Evolutionary conservation across 768 basidiomycete species (phyloP), one percentile per base, ranked within the genome.

Genomic region (Pulveroboletus sp.): DNA sequence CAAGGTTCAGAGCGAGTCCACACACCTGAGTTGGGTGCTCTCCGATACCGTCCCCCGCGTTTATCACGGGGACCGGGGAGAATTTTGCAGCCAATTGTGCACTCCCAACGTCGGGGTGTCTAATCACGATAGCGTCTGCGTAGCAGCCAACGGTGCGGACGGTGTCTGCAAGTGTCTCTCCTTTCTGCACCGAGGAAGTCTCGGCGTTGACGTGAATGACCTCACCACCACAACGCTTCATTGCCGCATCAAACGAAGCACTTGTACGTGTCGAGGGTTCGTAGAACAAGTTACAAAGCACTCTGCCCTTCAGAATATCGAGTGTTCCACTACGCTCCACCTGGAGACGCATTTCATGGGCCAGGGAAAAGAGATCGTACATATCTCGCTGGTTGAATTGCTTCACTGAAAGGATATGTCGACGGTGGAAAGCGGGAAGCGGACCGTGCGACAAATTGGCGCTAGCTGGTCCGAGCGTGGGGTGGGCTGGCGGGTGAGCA

Each of bases 231-330:
- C 93, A 93, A 43, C 96, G 83, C 69, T 96, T 95, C 96, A 98
- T 99, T 10, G 96, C 96, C 3, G 95, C 87, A 65, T 99, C 95
- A 61, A 99, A 99, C 8, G 95, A 97, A 5, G 88, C 79, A 54
- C 90, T 93, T 4, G 96, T 99, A 31, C 96, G 80, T 3, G 96
- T 99, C 3, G 93, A 96, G 1, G 95, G 90, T 67, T 99, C 96
- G 67, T 93, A 99, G 77, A 99, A 99, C 33, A 94, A 66, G 18
- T 84, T 93, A 64, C 87, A 92, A 6, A 99, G 78, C 1, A 99
- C 85, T 53, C 86, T 89, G 33, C 95, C 95, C 56, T 86, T 89
- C 39, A 98, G 76, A 50, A 96, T 82, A 57, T 98, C 93, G 49
- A 97, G 75, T 1, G 80, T 78, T 2, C 93, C 92, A 60, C 83